phyloP scores from a whole-genome alignment of 345 rosid genomes.

The Moricandia moricandioides region DNA sequence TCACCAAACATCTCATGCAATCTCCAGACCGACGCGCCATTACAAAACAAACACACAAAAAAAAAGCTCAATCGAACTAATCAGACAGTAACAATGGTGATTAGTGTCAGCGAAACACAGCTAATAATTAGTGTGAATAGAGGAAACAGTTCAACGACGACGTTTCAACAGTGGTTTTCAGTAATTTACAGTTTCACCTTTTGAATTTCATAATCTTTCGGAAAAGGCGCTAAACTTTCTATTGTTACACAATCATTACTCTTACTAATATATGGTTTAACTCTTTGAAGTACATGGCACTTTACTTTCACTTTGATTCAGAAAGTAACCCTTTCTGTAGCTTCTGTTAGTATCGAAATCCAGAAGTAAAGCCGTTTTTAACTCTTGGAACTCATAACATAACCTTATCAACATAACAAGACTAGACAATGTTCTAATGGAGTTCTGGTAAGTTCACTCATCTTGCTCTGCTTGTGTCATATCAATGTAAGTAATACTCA shows the following conservation, averaged over 20 bases:
- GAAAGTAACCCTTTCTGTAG: not conserved
- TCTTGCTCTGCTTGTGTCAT: conserved; percentile 23
- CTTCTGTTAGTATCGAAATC: too few relatives aligned
- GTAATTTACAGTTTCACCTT: not conserved
- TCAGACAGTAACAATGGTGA: conserved; percentile 17
- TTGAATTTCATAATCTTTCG: not conserved
- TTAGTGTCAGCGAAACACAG: conserved; percentile 14
- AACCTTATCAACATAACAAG: not conserved
- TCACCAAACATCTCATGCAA: conserved; percentile 85
- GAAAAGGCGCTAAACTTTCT: not conserved
- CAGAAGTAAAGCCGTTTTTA: too few relatives aligned
- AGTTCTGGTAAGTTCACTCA: not conserved
- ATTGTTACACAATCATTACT: not conserved
- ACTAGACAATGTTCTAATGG: conserved; percentile 3
- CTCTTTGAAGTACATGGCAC: not conserved
- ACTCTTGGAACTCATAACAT: not conserved
- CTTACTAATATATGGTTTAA: not conserved
- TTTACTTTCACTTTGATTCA: not conserved
- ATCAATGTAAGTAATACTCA: conserved; percentile 46
- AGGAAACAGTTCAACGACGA: too few relatives aligned
- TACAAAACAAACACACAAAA: not conserved
- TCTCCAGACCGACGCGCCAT: conserved; percentile 78
- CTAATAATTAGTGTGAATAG: not conserved
- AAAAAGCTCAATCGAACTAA: not conserved
- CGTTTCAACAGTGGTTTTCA: too few relatives aligned